A percentile compares a stretch with the other conserved stretches of the same genome.
Conservation (phyloP, 257 asterid genomes). For the Thymus mandschuricus region DNA sequence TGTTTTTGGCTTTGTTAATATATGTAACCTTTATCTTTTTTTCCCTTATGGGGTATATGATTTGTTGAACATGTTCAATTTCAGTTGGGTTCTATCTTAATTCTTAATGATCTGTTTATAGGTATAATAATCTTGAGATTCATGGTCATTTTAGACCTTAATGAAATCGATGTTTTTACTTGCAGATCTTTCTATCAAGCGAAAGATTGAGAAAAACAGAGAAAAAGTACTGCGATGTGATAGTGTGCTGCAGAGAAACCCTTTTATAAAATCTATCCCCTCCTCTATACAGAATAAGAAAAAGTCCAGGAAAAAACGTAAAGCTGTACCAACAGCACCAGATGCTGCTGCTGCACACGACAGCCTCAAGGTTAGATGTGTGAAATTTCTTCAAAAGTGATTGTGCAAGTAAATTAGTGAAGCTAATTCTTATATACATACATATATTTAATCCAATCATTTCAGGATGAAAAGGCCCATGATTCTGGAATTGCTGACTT, state of each 20-base stretch:
- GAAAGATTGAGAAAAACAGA: conserved; percentile 86
- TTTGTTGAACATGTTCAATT: neutral
- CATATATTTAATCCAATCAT: conserved; percentile 10
- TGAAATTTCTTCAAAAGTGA: neutral
- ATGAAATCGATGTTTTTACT: neutral
- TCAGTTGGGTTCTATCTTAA: neutral
- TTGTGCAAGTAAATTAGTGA: conserved; percentile 18
- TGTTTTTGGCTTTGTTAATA: neutral
- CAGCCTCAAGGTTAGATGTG: conserved; percentile 46
- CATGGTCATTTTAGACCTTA: conserved; percentile 12
- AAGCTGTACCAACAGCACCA: conserved; percentile 37
- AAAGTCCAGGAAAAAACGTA: conserved; percentile 55
- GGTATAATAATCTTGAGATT: neutral
- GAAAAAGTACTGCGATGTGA: conserved; percentile 74
- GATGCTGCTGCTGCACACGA: conserved; percentile 40
- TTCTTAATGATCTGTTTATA: conserved; percentile 5
- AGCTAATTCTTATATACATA: neutral
- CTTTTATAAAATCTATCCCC: conserved; percentile 74
- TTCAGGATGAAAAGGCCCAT: conserved; percentile 49
- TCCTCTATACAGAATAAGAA: conserved; percentile 73
- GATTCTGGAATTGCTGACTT: conserved; percentile 60
- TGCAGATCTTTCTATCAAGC: conserved; percentile 78
- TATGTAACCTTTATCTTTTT: neutral
- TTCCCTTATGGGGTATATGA: no score
- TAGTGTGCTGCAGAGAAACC: conserved; percentile 78